phyloP scores from a whole-genome alignment of 495 filamentous ascomycete genomes.

The Aspergillus sclerotioniger region DNA sequence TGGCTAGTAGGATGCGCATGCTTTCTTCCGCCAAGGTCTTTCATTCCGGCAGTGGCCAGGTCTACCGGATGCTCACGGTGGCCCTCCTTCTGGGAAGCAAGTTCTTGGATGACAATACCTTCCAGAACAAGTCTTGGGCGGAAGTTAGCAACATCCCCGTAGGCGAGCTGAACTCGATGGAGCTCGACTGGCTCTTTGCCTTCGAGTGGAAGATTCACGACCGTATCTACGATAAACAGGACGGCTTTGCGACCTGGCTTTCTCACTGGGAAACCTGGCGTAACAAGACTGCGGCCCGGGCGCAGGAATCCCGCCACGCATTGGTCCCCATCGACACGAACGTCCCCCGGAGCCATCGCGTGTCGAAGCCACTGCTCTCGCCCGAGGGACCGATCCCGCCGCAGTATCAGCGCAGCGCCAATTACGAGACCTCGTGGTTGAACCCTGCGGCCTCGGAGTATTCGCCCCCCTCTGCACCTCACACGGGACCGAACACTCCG shows the following conservation, averaged over 20 bases:
- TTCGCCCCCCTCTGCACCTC: conserved; percentile 67
- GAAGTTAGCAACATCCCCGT: conserved; percentile 95
- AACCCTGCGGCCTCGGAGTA: conserved; percentile 54
- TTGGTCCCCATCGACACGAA: conserved; percentile 73
- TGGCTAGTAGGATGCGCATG: conserved; percentile 77
- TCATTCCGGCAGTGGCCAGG: conserved; percentile 63
- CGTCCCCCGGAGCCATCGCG: conserved; percentile 44
- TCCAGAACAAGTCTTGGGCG: conserved; percentile 98
- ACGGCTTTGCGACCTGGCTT: conserved; percentile 79
- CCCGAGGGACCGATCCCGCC: conserved; percentile 49
- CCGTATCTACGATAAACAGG: conserved; percentile 73
- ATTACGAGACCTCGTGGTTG: conserved; percentile 53
- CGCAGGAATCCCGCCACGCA: conserved; percentile 52
- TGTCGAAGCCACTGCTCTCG: conserved; percentile 48
- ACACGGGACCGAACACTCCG: conserved; percentile 64
- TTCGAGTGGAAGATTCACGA: conserved; percentile 88
- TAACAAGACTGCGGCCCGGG: conserved; percentile 55
- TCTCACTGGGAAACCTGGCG: conserved; percentile 82
- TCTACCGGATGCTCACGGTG: conserved; percentile 90
- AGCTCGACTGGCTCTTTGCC: conserved; percentile 85
- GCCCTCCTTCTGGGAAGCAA: conserved; percentile 91
- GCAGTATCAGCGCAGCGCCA: conserved; percentile 50
- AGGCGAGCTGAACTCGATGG: conserved; percentile 80
- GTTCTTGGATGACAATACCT: conserved; percentile 98
- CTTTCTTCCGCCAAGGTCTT: conserved; percentile 58